Conservation (phyloP, 306 rosid species). For the Senna tora region DNA sequence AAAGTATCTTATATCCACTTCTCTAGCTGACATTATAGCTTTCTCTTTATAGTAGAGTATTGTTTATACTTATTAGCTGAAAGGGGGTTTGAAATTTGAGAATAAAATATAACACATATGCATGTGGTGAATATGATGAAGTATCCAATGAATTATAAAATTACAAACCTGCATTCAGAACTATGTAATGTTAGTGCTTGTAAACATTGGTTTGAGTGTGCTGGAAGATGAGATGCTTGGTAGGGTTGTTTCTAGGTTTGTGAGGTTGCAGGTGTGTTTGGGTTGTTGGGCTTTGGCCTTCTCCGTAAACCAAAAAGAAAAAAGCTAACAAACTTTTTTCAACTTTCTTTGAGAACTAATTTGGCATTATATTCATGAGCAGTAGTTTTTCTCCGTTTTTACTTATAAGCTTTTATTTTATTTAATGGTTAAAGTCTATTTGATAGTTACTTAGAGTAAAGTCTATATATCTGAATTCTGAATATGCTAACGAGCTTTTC, state of each 20-base stretch:
- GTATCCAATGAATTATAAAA: neutral
- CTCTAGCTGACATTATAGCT: neutral
- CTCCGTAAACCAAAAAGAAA: no score
- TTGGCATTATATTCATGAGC: constrained; percentile 27
- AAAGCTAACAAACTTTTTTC: neutral
- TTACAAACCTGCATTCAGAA: neutral
- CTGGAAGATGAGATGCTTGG: no score
- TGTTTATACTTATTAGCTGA: neutral
- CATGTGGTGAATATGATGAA: neutral
- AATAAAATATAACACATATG: constrained; percentile 10
- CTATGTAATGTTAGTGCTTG: neutral
- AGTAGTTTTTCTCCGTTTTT: neutral
- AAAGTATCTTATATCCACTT: neutral
- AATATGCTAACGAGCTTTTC: constrained; percentile 19
- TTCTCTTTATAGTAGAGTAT: neutral
- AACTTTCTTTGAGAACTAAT: neutral
- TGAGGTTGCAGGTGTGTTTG: no score
- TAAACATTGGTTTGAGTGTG: constrained; percentile 21
- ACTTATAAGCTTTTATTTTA: constrained; percentile 22
- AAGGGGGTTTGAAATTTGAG: constrained; percentile 6
- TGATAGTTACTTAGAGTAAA: constrained; percentile 1
- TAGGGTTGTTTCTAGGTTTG: no score
- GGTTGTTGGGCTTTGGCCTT: no score
- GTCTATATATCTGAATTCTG: constrained; percentile 14
- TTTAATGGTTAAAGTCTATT: constrained; percentile 18